A percentile compares a stretch with the other conserved stretches of the same genome.
phyloP scores from a whole-genome alignment of 2,329 filamentous ascomycete species.

The Amphichorda felina region DNA sequence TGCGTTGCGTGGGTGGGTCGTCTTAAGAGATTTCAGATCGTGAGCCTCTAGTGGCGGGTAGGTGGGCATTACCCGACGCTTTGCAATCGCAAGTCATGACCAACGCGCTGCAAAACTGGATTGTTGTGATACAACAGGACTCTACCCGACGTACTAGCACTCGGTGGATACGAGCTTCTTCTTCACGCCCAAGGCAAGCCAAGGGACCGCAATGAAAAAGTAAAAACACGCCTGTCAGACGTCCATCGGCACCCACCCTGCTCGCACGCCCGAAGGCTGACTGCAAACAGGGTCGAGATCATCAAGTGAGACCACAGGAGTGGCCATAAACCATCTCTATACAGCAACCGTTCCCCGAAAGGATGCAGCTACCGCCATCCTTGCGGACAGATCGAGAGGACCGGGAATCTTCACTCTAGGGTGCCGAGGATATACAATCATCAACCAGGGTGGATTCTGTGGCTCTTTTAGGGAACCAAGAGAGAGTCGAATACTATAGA shows the following conservation, averaged over 20 bases:
- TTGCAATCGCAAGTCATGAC: no score
- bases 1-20: no score
- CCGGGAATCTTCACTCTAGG: constrained; percentile 71
- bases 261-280: constrained; percentile 64
- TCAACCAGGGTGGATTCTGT: constrained; percentile 94
- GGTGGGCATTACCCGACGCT: no score
- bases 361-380: constrained; percentile 36
- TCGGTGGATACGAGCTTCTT: constrained; percentile 30
- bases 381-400: constrained; percentile 50
- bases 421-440: constrained; percentile 77
- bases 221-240: constrained; percentile 65
- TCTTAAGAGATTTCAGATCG: no score
- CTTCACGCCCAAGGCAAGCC: constrained; percentile 35
- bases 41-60: no score
- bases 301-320: constrained; percentile 40
- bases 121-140: no score
- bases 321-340: constrained; percentile 53
- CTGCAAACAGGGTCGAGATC: constrained; percentile 71
- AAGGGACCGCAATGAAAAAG: constrained; percentile 45
- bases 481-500: constrained; percentile 94
- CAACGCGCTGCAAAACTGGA: no score
- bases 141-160: no score
- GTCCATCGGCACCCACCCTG: constrained; percentile 76
- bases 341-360: constrained; percentile 32
- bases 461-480: constrained; percentile 87